Conservation (phyloP, 352 stramenopile genomes). For the Globisporangium perplexum region DNA sequence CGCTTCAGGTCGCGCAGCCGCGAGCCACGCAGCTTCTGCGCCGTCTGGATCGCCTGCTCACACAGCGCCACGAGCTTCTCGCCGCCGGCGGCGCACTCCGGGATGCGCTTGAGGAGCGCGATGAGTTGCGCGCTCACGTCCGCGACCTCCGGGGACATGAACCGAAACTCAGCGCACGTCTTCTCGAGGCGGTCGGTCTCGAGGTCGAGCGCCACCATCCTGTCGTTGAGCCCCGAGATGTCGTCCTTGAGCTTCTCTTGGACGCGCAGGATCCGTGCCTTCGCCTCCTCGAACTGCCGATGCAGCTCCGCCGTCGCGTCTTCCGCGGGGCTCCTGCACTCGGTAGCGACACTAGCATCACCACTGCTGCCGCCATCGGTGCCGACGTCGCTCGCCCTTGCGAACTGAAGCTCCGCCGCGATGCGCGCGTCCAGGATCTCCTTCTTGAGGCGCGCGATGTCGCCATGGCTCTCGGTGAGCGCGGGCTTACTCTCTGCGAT, state of each 20-base stretch:
- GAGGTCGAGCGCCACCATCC: slow-evolving; percentile 33
- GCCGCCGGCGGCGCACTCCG: slow-evolving; percentile 29
- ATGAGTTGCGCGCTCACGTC: slow-evolving; percentile 20
- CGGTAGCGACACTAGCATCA: neutral
- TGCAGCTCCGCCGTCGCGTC: neutral
- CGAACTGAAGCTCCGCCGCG: slow-evolving; percentile 31
- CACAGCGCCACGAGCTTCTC: slow-evolving; percentile 38
- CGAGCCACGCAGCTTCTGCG: slow-evolving; percentile 40
- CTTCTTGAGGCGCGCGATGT: slow-evolving; percentile 39
- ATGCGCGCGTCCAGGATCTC: slow-evolving; percentile 32
- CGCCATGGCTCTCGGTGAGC: slow-evolving; percentile 25
- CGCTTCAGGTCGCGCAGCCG: slow-evolving; percentile 38
- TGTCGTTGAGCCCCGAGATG: slow-evolving; percentile 37
- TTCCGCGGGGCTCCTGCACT: neutral
- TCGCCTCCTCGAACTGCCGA: slow-evolving; percentile 31
- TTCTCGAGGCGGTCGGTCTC: slow-evolving; percentile 42
- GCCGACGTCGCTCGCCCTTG: slow-evolving; percentile 18
- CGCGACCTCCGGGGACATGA: slow-evolving; percentile 22
- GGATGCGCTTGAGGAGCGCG: slow-evolving; percentile 24
- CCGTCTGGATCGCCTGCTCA: slow-evolving; percentile 34
- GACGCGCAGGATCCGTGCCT: slow-evolving; percentile 30
- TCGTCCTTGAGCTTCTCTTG: slow-evolving; percentile 43
- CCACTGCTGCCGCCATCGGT: neutral
- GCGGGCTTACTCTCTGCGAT: slow-evolving; percentile 35
- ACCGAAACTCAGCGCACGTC: slow-evolving; percentile 25